Conservation (phyloP, 441 rosid genomes). For the Kokia cookei region DNA sequence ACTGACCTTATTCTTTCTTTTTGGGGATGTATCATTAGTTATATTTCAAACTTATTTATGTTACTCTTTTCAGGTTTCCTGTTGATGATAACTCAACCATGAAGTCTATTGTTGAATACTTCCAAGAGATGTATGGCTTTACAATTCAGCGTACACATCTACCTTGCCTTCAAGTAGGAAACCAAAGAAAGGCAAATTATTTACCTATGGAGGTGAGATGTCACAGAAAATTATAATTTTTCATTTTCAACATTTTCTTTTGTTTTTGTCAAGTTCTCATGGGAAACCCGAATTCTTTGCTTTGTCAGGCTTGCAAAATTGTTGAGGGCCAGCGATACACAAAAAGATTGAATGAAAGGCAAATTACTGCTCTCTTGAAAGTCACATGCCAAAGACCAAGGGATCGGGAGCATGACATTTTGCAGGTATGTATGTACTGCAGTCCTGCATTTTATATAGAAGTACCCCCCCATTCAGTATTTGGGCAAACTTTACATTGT, state of each 20-base stretch:
- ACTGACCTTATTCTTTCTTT: background rate
- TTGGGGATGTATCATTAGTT: background rate
- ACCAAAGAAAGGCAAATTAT: slow-evolving; percentile 94
- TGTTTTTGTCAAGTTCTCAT: background rate
- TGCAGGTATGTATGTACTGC: slow-evolving; percentile 34
- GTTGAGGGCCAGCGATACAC: slow-evolving; percentile 97
- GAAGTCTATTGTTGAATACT: slow-evolving; percentile 97
- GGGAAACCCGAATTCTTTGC: slow-evolving; percentile 7
- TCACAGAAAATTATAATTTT: background rate
- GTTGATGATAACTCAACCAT: slow-evolving; percentile 89
- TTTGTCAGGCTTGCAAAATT: slow-evolving; percentile 85
- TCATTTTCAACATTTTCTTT: background rate
- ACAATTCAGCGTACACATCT: slow-evolving; percentile 85
- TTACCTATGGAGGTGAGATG: slow-evolving; percentile 91
- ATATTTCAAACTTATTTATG: background rate
- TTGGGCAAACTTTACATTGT: background rate
- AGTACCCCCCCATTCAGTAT: background rate
- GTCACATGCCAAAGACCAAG: slow-evolving; percentile 96
- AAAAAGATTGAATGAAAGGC: slow-evolving; percentile 85
- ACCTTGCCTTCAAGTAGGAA: slow-evolving; percentile 98
- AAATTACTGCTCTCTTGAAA: slow-evolving; percentile 80
- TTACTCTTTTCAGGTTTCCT: slow-evolving; percentile 57
- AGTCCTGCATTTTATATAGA: background rate
- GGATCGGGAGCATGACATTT: slow-evolving; percentile 85
- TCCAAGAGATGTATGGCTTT: slow-evolving; percentile 98